Evolutionary conservation across 768 basidiomycete species (phyloP), one percentile per base, ranked within the genome.

Genomic region (Lentinus brumalis): DNA sequence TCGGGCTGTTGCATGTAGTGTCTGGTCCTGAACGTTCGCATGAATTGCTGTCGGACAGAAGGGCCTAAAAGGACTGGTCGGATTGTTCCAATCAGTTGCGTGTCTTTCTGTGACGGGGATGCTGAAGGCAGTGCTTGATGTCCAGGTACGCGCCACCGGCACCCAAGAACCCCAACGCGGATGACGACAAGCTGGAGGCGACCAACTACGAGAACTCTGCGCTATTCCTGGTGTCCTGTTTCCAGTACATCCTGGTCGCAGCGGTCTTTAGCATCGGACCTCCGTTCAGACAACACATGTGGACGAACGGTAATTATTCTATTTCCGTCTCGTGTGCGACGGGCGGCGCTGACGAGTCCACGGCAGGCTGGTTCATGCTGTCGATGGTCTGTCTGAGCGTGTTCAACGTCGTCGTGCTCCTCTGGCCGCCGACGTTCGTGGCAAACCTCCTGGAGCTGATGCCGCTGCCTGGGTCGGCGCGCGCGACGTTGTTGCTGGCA

Each of bases 231-330:
- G 79, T 98, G 46, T 98, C 97, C 10, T 97, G 94, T 63, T 98
- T 98, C 86, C 97, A 99, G 76, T 99, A 99, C 74, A 93, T 98
- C 69, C 79, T 98, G 51, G 92, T 97, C 8, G 97, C 96, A 12
- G 96, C 89, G 0, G 94, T 98, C 0, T 99, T 98, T 77, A 96
- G 93, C 72, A 97, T 98, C 66, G 97, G 97, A 0, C 96, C 96
- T 3, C 97, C 97, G 4, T 99, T 96, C 74, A 86, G 97, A 52
- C 91, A 92, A 74, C 83, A 94, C 29, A 92, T 98, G 83, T 94
- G 91, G 86, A 92, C 95, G 15, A 99, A 99, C 70, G 86, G 96
- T 96, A 38, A 8, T 12, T 41, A 9, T n/a, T 40, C 10, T 10
- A 41, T 40, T 21, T 38, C 35, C 47, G 49, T 42, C n/a, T 51